A percentile compares a stretch with the other conserved stretches of the same genome.
Conservation (phyloP, 345 rosid genomes). For the Acer campestre region DNA sequence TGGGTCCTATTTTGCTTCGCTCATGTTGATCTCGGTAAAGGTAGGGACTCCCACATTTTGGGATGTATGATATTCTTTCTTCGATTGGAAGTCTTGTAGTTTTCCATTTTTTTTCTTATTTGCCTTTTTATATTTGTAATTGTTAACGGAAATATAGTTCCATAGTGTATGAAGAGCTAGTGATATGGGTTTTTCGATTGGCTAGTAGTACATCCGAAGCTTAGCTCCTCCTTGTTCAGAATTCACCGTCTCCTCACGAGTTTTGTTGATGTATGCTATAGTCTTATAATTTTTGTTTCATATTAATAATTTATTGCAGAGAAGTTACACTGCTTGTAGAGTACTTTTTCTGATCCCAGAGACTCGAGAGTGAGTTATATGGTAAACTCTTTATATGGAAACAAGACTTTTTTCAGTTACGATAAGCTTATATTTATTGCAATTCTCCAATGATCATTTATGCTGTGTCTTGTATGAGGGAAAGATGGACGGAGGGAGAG, state of each 20-base stretch:
- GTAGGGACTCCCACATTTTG: conserved; percentile 19
- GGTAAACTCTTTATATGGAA: too few species aligned
- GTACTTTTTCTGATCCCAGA: not conserved
- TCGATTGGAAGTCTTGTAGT: conserved; percentile 18
- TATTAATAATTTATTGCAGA: conserved; percentile 24
- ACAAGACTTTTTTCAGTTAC: too few species aligned
- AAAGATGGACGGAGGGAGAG: too few species aligned
- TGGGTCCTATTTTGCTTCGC: conserved; percentile 78
- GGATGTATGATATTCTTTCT: conserved; percentile 32
- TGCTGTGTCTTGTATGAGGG: too few species aligned
- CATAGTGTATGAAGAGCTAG: conserved; percentile 41
- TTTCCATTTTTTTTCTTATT: not conserved
- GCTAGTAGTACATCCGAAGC: conserved; percentile 14
- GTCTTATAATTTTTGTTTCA: conserved; percentile 6
- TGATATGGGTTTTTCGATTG: conserved; percentile 31
- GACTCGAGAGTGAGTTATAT: too few species aligned
- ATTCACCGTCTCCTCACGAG: conserved; percentile 22
- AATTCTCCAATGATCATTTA: not conserved
- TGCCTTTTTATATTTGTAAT: conserved; percentile 15
- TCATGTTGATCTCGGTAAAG: conserved; percentile 53
- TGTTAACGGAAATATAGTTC: conserved; percentile 32
- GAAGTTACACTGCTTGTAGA: conserved; percentile 4
- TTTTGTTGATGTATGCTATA: conserved; percentile 35
- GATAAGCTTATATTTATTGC: not conserved
- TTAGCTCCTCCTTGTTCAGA: conserved; percentile 19